Evolutionary conservation across 352 stramenopile genomes (phyloP).

Genomic region (Phytophthora europaea): DNA sequence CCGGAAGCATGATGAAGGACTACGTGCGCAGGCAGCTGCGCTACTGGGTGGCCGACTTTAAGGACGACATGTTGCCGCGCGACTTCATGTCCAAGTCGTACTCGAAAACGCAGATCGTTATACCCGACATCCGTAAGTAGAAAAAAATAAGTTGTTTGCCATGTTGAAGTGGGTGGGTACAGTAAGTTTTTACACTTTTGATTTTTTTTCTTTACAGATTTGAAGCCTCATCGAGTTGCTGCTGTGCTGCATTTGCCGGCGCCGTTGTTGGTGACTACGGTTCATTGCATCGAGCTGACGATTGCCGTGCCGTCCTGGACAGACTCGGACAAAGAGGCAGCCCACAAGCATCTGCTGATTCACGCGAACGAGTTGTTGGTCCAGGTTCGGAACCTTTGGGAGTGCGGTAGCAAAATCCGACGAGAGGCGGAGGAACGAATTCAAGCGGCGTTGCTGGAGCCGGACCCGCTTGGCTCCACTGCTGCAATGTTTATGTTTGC

Average conservation of each 20-base stretch:
- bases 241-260: slow-evolving; percentile 51
- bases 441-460: slow-evolving; percentile 52
- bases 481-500: slow-evolving; percentile 70
- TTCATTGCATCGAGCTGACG: slow-evolving; percentile 60
- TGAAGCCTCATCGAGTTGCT: slow-evolving; percentile 73
- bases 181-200: neutral
- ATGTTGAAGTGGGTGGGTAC: neutral
- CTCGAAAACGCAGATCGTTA: slow-evolving; percentile 52
- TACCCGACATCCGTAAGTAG: slow-evolving; percentile 59
- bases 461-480: slow-evolving; percentile 70
- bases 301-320: slow-evolving; percentile 75
- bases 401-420: slow-evolving; percentile 61
- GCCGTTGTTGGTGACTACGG: slow-evolving; percentile 62
- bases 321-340: slow-evolving; percentile 55
- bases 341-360: slow-evolving; percentile 59
- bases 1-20: slow-evolving; percentile 68
- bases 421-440: slow-evolving; percentile 41
- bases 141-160: neutral
- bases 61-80: slow-evolving; percentile 64
- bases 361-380: slow-evolving; percentile 61
- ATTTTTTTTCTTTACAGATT: slow-evolving; percentile 34
- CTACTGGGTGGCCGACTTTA: slow-evolving; percentile 76
- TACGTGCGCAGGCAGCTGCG: slow-evolving; percentile 72
- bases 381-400: slow-evolving; percentile 54
- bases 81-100: slow-evolving; percentile 66